Conservation (phyloP, 2,329 filamentous ascomycete genomes). For the Tolypocladium cylindrosporum region DNA sequence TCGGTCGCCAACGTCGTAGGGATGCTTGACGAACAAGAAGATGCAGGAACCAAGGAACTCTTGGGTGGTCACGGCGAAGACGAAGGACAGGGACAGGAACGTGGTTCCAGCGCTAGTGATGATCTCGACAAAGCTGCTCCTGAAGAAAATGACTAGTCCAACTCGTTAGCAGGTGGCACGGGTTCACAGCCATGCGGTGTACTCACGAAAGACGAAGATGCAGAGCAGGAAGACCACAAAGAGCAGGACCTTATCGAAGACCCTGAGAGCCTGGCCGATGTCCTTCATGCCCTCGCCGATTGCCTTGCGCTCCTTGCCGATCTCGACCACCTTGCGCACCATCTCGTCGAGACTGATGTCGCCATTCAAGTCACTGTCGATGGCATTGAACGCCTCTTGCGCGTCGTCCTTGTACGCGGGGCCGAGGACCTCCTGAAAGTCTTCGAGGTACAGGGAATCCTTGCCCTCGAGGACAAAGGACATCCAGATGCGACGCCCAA, state of each 20-base stretch:
- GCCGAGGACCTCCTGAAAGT: conserved; percentile 82
- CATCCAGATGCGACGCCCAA: conserved; percentile 95
- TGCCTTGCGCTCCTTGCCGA: conserved; percentile 77
- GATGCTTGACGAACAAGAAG: conserved; percentile 97
- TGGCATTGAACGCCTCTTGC: conserved; percentile 69
- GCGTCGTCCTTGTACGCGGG: conserved; percentile 64
- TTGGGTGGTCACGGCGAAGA: conserved; percentile 84
- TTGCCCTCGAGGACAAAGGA: conserved; percentile 89
- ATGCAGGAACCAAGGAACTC: conserved; percentile 98
- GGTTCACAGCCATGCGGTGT: neutral
- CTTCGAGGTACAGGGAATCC: conserved; percentile 68
- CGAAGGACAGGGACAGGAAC: conserved; percentile 89
- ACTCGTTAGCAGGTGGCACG: conserved; percentile 1
- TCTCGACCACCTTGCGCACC: conserved; percentile 75
- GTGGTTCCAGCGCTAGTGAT: conserved; percentile 86
- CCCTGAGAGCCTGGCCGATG: conserved; percentile 86
- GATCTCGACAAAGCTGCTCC: conserved; percentile 73
- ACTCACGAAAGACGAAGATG: conserved; percentile 71
- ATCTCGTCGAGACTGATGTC: conserved; percentile 95
- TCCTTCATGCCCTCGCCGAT: conserved; percentile 94
- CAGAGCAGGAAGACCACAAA: conserved; percentile 72
- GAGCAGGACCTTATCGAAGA: conserved; percentile 78
- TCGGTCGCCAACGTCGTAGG: conserved; percentile 90
- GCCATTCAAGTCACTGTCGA: conserved; percentile 84
- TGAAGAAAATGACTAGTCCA: conserved; percentile 67